Base-by-base conservation (phyloP, 176 grass and related monocot species). In the Tillandsia fasciculata region DNA sequence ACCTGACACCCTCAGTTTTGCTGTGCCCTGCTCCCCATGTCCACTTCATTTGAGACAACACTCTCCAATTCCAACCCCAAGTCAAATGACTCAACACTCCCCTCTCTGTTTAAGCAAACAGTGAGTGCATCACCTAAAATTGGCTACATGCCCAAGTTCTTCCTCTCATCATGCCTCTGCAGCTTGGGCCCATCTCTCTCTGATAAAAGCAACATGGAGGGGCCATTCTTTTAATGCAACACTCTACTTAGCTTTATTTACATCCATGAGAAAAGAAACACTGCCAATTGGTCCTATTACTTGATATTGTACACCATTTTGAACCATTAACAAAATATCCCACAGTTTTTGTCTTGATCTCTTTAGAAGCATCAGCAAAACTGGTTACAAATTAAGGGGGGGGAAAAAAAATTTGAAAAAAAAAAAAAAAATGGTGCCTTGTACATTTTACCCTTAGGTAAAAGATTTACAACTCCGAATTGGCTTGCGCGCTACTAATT, bases 391-490 rank as follows among this genome's bases (percentile, higher is more conserved):
- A 72, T 42, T 42, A 42, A 42, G 33, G 33, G 33, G 33, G 33
- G 33, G 5, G 0, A 29, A 29, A 29, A 29, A 29, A 42, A 42
- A 42, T 6, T 42, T 42, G 29, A 7, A 42, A 42, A 7, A 42
- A 42, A 42, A 7, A 42, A 42, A 42, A 61, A 23, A 28, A 72
- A 72, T 72, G 52, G n/a, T 20, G 49, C 20, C 70, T 33, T 28
- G 52, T 61, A 59, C 70, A 49, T 49, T 27, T 65, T 47, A 49
- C 6, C 18, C 48, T 51, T 11, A 13, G 53, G n/a, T 64, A 74
- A 51, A 29, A 27, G 22, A 52, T 74, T 74, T 74, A 76, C 64
- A 56, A 66, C 64, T 67, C 73, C 26, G 24, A 67, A 22, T 66
- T 3, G 63, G 50, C 27, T 66, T 76, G 64, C 49, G 65, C 65